Conservation (phyloP, 208 protist genomes). For the Crithidia bombi region DNA sequence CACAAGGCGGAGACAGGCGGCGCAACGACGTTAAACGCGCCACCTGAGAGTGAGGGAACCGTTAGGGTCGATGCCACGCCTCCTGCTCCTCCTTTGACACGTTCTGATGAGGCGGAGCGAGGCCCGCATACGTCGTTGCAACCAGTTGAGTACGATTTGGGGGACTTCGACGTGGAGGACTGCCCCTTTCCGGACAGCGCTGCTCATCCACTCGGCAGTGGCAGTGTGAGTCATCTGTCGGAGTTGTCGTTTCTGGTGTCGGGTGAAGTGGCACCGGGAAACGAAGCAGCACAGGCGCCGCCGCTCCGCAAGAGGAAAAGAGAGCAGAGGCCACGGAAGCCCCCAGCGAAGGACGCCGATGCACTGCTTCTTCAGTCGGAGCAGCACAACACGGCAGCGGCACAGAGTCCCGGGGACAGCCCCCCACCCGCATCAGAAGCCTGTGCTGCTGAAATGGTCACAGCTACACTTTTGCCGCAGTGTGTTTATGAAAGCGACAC, state of each 20-base stretch:
- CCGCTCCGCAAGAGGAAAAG: not conserved
- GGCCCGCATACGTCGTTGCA: too few relatives aligned
- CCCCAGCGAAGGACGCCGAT: too few relatives aligned
- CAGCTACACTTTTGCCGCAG: not conserved
- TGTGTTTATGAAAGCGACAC: not conserved
- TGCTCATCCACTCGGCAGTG: not conserved
- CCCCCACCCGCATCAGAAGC: too few relatives aligned
- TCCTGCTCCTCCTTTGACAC: too few relatives aligned
- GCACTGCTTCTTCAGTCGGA: too few relatives aligned
- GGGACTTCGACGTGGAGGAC: constrained; percentile 3
- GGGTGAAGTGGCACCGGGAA: not conserved
- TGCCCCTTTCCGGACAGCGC: not conserved
- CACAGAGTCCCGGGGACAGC: too few relatives aligned
- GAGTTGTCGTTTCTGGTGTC: constrained; percentile 16
- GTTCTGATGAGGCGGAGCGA: too few relatives aligned
- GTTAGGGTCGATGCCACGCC: not conserved
- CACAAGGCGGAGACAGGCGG: not conserved
- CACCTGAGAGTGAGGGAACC: not conserved
- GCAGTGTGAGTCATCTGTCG: not conserved
- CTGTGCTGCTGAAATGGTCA: too few relatives aligned
- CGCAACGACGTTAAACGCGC: not conserved
- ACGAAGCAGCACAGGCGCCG: constrained; percentile 8
- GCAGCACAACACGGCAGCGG: too few relatives aligned
- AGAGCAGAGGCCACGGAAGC: too few relatives aligned
- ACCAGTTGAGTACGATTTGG: too few relatives aligned